Percentiles rank a stretch among this genome's conserved stretches.
phyloP scores from a whole-genome alignment of 306 rosid genomes.

The Vigna nakashimae region DNA sequence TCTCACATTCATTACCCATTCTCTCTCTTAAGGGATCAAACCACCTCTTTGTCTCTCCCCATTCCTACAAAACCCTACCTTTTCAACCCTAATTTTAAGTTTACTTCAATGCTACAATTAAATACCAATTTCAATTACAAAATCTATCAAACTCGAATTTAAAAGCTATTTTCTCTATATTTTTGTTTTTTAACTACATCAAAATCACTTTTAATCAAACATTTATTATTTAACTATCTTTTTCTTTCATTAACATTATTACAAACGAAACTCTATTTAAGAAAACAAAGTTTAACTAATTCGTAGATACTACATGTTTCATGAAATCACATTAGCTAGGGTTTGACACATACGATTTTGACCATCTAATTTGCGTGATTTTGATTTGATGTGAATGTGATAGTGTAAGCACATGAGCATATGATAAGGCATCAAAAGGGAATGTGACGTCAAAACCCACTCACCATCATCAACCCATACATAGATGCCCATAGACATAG shows the following conservation, averaged over 20 bases:
- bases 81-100: not conserved
- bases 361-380: not conserved
- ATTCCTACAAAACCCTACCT: not conserved
- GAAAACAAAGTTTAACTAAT: too few relatives aligned
- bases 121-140: not conserved
- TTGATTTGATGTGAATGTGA: conserved; percentile 44
- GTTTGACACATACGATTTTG: not conserved
- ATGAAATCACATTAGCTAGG: too few relatives aligned
- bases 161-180: not conserved
- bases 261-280: too few relatives aligned
- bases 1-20: too few relatives aligned
- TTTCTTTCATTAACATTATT: too few relatives aligned
- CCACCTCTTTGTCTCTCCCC: not conserved
- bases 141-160: not conserved
- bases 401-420: conserved; percentile 18
- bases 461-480: conserved; percentile 43
- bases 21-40: not conserved
- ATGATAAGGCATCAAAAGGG: not conserved
- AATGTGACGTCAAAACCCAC: conserved; percentile 53
- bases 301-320: too few relatives aligned
- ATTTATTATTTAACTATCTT: too few relatives aligned
- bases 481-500: conserved; percentile 33
- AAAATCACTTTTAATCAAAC: too few relatives aligned
- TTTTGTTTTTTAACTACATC: too few relatives aligned
- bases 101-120: too few relatives aligned